Evolutionary conservation across 805 yeast genomes (phyloP).

Genomic region (Wickerhamiella alocasiicola): DNA sequence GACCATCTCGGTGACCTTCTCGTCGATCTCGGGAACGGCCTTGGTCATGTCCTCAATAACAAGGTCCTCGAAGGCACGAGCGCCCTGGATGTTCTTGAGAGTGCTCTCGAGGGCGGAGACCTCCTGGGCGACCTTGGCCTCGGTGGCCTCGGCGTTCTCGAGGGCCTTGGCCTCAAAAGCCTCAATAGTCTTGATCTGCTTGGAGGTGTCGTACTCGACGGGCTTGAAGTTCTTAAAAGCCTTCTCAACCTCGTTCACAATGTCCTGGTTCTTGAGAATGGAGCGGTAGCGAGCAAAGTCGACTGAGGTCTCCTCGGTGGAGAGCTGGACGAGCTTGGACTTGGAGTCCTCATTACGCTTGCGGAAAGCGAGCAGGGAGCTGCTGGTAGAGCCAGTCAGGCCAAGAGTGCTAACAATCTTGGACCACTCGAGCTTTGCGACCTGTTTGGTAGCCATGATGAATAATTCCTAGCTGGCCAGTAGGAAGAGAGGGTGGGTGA

Average conservation of each 20-base stretch:
- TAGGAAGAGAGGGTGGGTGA: too few relatives aligned
- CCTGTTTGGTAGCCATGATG: constrained; percentile 20
- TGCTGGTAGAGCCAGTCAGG: constrained; percentile 82
- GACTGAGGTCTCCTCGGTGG: constrained; percentile 60
- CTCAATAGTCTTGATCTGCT: constrained; percentile 83
- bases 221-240: constrained; percentile 71
- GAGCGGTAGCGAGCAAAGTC: constrained; percentile 75
- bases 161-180: constrained; percentile 91
- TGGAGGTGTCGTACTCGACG: constrained; percentile 69
- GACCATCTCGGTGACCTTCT: constrained; percentile 88
- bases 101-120: constrained; percentile 76
- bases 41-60: constrained; percentile 87
- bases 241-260: constrained; percentile 69
- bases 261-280: constrained; percentile 64
- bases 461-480: not conserved
- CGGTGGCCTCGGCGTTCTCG: constrained; percentile 90
- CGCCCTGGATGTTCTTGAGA: constrained; percentile 83
- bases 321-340: constrained; percentile 58
- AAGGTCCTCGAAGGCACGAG: constrained; percentile 95
- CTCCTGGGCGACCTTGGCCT: constrained; percentile 76
- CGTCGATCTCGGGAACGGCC: constrained; percentile 97
- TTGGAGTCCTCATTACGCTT: constrained; percentile 98
- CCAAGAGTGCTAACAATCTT: constrained; percentile 79
- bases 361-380: constrained; percentile 81
- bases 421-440: constrained; percentile 92